A percentile compares a stretch with the other conserved stretches of the same genome.
Evolutionary conservation across 2,329 filamentous ascomycete genomes (phyloP).

Genomic region (Fusarium irregulare): DNA sequence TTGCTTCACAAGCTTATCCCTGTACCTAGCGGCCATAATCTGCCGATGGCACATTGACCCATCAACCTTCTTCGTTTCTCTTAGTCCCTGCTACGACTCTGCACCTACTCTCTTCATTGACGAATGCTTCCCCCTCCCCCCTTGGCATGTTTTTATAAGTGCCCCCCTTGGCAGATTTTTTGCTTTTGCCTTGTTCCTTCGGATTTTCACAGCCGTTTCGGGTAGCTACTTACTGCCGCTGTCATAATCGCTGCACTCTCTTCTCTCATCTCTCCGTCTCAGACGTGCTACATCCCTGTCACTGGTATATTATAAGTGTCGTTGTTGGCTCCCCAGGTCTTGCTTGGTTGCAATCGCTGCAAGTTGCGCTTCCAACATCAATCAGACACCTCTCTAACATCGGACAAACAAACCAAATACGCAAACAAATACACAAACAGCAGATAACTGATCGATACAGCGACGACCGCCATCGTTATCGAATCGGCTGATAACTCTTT

Average conservation of each 20-base stretch:
- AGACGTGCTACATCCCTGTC: constrained; percentile 22
- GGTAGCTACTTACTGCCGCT: not conserved
- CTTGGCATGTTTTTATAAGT: constrained; percentile 27
- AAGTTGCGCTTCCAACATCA: not conserved
- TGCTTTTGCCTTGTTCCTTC: constrained; percentile 38
- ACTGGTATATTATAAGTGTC: constrained; percentile 25
- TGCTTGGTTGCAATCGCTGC: constrained; percentile 9
- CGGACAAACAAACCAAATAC: constrained; percentile 7
- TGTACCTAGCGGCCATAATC: constrained; percentile 18
- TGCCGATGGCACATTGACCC: constrained; percentile 30
- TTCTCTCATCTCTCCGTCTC: constrained; percentile 35
- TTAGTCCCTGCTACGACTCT: constrained; percentile 18
- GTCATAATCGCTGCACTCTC: constrained; percentile 24
- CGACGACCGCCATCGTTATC: constrained; percentile 2
- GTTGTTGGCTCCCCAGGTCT: not conserved
- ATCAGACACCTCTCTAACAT: not conserved
- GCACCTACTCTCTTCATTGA: constrained; percentile 9
- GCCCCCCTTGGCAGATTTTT: constrained; percentile 24
- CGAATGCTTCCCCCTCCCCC: constrained; percentile 12
- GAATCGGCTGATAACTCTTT: constrained; percentile 3
- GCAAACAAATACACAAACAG: constrained; percentile 9
- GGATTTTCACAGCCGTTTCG: constrained; percentile 4
- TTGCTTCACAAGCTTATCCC: constrained; percentile 39
- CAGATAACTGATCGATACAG: not conserved
- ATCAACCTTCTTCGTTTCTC: constrained; percentile 21